phyloP scores from a whole-genome alignment of 1,284 basidiomycete species.

The Marasmius fiardii region DNA sequence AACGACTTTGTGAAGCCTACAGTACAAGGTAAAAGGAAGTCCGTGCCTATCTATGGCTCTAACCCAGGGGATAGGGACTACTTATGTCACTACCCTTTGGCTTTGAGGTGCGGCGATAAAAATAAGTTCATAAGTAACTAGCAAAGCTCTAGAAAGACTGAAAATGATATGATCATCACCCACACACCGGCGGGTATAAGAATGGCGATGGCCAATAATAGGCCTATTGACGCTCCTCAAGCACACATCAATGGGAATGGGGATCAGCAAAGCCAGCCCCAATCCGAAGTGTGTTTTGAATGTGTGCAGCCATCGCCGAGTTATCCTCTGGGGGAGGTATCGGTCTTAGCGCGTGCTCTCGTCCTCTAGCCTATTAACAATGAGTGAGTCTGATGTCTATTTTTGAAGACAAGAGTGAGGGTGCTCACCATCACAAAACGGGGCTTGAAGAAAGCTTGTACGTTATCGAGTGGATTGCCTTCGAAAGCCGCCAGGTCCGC shows the following conservation, averaged over 20 bases:
- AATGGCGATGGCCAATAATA: neutral
- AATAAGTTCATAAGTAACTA: no score
- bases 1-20: no score
- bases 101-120: no score
- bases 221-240: neutral
- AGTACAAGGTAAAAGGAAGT: no score
- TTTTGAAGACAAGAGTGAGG: neutral
- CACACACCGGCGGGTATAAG: neutral
- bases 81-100: no score
- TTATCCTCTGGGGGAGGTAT: constrained; percentile 10
- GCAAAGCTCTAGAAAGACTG: no score
- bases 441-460: constrained; percentile 10
- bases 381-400: neutral
- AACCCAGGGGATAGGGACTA: no score
- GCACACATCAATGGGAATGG: neutral
- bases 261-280: constrained; percentile 6
- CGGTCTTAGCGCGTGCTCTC: constrained; percentile 9
- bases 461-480: constrained; percentile 12
- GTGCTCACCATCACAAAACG: constrained; percentile 14
- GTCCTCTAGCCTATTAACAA: constrained; percentile 7
- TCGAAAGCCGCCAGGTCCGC: constrained; percentile 14
- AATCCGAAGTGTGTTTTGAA: constrained; percentile 1
- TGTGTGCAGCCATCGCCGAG: constrained; percentile 6
- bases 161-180: no score
- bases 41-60: no score